phyloP scores from a whole-genome alignment of 495 filamentous ascomycete species.

The Annulohypoxylon moriforme region DNA sequence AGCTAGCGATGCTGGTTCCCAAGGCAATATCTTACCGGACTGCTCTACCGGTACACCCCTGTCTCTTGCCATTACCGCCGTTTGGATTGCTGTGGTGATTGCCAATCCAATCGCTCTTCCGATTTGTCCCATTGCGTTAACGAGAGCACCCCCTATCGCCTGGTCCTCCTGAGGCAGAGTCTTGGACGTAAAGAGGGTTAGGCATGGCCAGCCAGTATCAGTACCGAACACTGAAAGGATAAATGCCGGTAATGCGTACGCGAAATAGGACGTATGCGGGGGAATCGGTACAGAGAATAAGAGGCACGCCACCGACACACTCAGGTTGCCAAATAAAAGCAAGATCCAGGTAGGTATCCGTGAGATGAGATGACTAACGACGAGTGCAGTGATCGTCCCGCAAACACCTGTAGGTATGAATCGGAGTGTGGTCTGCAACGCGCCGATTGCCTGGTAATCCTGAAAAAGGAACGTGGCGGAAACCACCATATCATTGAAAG shows the following conservation, averaged over 20 bases:
- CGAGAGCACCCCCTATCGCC: slow-evolving; percentile 68
- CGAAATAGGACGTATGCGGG: slow-evolving; percentile 66
- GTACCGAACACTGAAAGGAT: slow-evolving; percentile 67
- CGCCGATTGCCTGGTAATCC: slow-evolving; percentile 64
- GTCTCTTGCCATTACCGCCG: slow-evolving; percentile 60
- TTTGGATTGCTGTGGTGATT: slow-evolving; percentile 67
- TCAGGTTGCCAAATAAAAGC: slow-evolving; percentile 63
- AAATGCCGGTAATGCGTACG: slow-evolving; percentile 69
- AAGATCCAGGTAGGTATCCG: slow-evolving; percentile 64
- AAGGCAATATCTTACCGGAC: slow-evolving; percentile 48
- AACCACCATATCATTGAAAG: slow-evolving; percentile 69
- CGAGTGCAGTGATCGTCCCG: slow-evolving; percentile 60
- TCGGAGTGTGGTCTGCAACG: slow-evolving; percentile 68
- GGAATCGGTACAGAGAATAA: slow-evolving; percentile 69
- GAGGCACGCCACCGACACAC: slow-evolving; percentile 60
- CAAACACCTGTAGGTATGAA: slow-evolving; percentile 70
- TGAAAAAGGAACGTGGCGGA: slow-evolving; percentile 73
- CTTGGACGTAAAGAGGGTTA: slow-evolving; percentile 69
- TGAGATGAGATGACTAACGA: slow-evolving; percentile 66
- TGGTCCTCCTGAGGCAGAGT: slow-evolving; percentile 69
- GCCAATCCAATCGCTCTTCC: slow-evolving; percentile 69
- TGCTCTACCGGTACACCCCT: slow-evolving; percentile 54
- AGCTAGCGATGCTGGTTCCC: slow-evolving; percentile 57
- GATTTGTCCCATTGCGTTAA: slow-evolving; percentile 69
- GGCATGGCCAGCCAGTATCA: slow-evolving; percentile 67